Evolutionary conservation across 2,329 filamentous ascomycete species (phyloP).

Genomic region (Nigrospora oryzae): DNA sequence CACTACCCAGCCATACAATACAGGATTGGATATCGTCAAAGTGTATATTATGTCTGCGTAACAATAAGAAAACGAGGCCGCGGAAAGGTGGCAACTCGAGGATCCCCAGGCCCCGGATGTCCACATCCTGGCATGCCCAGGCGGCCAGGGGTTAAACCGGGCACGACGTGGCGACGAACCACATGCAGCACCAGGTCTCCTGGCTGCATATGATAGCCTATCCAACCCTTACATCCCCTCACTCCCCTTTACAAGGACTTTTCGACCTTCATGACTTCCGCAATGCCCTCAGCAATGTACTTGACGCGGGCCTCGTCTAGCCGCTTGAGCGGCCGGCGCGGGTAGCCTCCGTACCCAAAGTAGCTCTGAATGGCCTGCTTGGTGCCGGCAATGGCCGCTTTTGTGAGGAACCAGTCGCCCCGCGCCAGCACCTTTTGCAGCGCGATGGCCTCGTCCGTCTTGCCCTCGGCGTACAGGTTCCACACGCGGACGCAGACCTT

Average conservation of each 20-base stretch:
- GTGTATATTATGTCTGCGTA: too few species aligned
- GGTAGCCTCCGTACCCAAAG: conserved; percentile 56
- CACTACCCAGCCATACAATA: too few species aligned
- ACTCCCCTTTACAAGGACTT: conserved; percentile 1
- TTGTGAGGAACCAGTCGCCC: conserved; percentile 55
- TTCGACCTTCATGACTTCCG: conserved; percentile 18
- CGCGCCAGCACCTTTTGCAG: conserved; percentile 57
- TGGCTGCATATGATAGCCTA: too few species aligned
- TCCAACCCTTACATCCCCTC: too few species aligned
- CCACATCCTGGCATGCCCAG: too few species aligned
- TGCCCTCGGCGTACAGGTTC: conserved; percentile 50
- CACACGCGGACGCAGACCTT: conserved; percentile 54
- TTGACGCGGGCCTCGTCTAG: conserved; percentile 15
- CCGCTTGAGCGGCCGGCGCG: conserved; percentile 39
- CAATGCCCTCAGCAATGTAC: conserved; percentile 18
- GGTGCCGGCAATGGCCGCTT: conserved; percentile 57
- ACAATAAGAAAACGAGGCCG: too few species aligned
- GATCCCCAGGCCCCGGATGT: too few species aligned
- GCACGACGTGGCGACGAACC: too few species aligned
- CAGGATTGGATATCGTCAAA: too few species aligned
- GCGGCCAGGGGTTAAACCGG: too few species aligned
- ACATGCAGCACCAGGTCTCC: too few species aligned
- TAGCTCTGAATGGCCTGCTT: conserved; percentile 56
- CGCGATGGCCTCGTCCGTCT: conserved; percentile 47
- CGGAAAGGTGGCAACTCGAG: too few species aligned